A percentile compares a stretch with the other conserved stretches of the same genome.
Conservation (phyloP, 139 green algal species). For the Tetradesmus lagerheimii region DNA sequence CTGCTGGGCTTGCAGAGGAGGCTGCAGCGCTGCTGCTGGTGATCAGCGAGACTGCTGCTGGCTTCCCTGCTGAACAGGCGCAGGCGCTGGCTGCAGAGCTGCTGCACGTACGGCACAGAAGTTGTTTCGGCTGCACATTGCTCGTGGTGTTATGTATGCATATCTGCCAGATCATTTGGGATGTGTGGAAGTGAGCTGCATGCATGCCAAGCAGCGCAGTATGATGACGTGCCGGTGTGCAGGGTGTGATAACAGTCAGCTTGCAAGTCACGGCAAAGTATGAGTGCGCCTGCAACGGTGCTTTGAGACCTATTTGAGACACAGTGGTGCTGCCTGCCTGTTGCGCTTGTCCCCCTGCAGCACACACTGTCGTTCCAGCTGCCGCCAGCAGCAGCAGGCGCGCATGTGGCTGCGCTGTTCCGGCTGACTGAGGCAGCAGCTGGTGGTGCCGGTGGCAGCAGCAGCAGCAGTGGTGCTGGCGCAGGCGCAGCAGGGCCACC, state of each 20-base stretch:
- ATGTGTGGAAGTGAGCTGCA: neutral
- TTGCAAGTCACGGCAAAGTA: neutral
- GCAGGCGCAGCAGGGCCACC: constrained; percentile 22
- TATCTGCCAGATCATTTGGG: too few relatives aligned
- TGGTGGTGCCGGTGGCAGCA: constrained; percentile 23
- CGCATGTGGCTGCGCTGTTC: constrained; percentile 71
- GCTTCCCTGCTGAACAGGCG: constrained; percentile 73
- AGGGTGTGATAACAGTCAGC: neutral
- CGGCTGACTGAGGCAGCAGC: constrained; percentile 45
- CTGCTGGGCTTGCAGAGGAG: constrained; percentile 38
- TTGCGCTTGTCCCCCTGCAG: constrained; percentile 46
- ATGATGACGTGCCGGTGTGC: neutral
- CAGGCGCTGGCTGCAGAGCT: constrained; percentile 66
- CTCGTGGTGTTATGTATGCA: neutral
- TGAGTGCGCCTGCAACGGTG: neutral
- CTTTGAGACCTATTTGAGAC: neutral
- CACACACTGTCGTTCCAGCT: constrained; percentile 70
- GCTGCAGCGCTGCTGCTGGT: constrained; percentile 71
- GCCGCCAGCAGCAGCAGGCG: constrained; percentile 59
- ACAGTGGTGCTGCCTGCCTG: neutral
- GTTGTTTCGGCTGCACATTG: neutral
- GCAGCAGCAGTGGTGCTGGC: neutral
- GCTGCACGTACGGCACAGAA: constrained; percentile 66
- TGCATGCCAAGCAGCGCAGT: too few relatives aligned
- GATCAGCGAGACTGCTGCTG: constrained; percentile 68